phyloP scores from a whole-genome alignment of 148 eudicot species.

The Polygonum maritimum region DNA sequence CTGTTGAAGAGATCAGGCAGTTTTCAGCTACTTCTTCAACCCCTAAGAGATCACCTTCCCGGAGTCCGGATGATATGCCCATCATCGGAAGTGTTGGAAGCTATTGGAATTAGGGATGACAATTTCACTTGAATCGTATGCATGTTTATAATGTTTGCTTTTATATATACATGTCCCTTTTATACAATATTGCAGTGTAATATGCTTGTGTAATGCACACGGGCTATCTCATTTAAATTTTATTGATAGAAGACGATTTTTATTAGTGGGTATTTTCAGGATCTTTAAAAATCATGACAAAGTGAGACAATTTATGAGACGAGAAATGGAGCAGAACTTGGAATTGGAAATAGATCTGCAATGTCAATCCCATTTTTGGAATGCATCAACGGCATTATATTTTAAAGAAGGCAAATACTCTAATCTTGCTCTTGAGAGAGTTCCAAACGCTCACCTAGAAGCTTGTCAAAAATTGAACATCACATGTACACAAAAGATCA shows the following conservation, averaged over 20 bases:
- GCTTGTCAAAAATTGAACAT: not conserved
- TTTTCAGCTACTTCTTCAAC: slow-evolving; percentile 30
- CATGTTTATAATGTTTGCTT: no score
- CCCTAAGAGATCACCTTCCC: slow-evolving; percentile 33
- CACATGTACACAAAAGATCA: not conserved
- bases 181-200: no score
- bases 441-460: not conserved
- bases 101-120: slow-evolving; percentile 34
- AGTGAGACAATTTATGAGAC: no score
- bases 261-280: no score
- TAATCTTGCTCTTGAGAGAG: not conserved
- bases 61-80: slow-evolving; percentile 42
- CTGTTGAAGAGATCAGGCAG: slow-evolving; percentile 34
- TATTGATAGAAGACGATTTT: no score
- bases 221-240: no score
- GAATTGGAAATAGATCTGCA: not conserved
- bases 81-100: slow-evolving; percentile 60
- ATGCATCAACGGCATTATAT: not conserved
- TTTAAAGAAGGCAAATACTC: not conserved
- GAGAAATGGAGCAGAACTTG: no score
- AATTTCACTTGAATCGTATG: not conserved
- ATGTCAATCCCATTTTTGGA: not conserved
- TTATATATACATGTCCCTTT: no score
- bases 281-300: no score
- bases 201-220: no score